Conservation (phyloP, 2,329 filamentous ascomycete species). For the Xylaria sp. region DNA sequence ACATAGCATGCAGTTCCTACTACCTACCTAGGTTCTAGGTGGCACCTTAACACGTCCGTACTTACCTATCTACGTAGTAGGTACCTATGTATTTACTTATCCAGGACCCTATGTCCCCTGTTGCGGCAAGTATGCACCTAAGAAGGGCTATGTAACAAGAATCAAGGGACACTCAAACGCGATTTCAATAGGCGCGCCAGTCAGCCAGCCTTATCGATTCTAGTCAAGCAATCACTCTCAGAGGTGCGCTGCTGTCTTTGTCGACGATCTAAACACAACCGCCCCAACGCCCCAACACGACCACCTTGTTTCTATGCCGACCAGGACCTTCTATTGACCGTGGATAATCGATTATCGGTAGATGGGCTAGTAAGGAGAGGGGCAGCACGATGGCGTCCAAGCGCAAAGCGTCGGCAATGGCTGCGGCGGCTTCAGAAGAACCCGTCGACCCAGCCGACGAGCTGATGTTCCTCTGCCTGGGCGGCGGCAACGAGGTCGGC, state of each 20-base stretch:
- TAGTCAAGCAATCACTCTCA: not conserved
- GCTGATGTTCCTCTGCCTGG: constrained; percentile 91
- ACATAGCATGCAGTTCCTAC: constrained; percentile 2
- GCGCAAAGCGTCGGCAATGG: constrained; percentile 84
- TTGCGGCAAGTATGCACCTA: not conserved
- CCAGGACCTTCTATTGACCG: constrained; percentile 4
- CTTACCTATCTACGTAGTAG: too few species aligned
- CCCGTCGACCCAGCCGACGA: constrained; percentile 93
- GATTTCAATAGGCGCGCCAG: not conserved
- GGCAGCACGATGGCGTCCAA: constrained; percentile 81
- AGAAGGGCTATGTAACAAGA: not conserved
- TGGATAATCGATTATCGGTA: constrained; percentile 14
- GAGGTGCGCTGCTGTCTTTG: constrained; percentile 8
- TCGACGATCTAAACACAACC: too few species aligned
- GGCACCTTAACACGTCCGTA: too few species aligned
- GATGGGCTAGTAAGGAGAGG: constrained; percentile 23
- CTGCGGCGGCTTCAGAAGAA: constrained; percentile 75
- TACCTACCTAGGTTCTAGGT: not conserved
- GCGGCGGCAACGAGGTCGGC: constrained; percentile 96
- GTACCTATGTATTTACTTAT: not conserved
- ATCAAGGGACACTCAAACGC: not conserved
- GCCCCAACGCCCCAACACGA: not conserved
- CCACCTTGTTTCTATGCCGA: constrained; percentile 1
- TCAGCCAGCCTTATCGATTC: constrained; percentile 17
- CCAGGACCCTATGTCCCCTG: too few species aligned